These are phyloP conservation scores for Cordyceps militaris DNA, from an alignment of 2,329 filamentous ascomycete species.

Conservation along the genomic window DNA sequence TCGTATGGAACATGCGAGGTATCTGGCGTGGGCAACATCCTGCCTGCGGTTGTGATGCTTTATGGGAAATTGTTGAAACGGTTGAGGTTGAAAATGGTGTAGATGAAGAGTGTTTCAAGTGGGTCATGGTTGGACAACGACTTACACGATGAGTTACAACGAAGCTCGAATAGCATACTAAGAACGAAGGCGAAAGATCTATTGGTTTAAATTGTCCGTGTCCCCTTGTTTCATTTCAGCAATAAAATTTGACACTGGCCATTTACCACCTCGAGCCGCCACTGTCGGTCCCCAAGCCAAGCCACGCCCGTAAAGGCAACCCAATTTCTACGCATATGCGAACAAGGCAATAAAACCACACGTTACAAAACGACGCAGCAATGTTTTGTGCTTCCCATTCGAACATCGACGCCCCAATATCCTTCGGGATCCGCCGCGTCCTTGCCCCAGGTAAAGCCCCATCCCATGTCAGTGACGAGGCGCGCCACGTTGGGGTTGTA, in stretches of 20 bases:
- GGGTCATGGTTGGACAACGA: background rate
- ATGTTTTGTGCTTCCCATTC: constrained; percentile 17
- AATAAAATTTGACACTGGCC: background rate
- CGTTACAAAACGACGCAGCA: constrained; percentile 27
- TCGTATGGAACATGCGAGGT: constrained; percentile 87
- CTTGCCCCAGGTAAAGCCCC: constrained; percentile 40
- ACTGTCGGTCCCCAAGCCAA: background rate
- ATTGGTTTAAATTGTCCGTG: background rate
- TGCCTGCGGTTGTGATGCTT: background rate
- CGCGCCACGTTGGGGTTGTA: constrained; percentile 44
- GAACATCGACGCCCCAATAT: constrained; percentile 31
- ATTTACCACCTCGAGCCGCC: background rate
- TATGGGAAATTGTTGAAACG: constrained; percentile 8
- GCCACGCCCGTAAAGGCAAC: background rate
- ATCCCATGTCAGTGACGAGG: constrained; percentile 37
- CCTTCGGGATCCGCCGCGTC: constrained; percentile 31
- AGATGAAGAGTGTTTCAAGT: constrained; percentile 7
- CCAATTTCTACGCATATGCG: background rate
- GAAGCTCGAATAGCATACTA: background rate
- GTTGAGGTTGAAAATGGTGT: constrained; percentile 8
- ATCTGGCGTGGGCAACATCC: constrained; percentile 87
- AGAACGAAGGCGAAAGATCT: background rate
- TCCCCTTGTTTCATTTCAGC: background rate
- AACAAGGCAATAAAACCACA: background rate
- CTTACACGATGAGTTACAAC: background rate